Evolutionary conservation across 345 rosid genomes (phyloP), one percentile per base, ranked within the genome.

Genomic region (Eucalyptus camaldulensis): DNA sequence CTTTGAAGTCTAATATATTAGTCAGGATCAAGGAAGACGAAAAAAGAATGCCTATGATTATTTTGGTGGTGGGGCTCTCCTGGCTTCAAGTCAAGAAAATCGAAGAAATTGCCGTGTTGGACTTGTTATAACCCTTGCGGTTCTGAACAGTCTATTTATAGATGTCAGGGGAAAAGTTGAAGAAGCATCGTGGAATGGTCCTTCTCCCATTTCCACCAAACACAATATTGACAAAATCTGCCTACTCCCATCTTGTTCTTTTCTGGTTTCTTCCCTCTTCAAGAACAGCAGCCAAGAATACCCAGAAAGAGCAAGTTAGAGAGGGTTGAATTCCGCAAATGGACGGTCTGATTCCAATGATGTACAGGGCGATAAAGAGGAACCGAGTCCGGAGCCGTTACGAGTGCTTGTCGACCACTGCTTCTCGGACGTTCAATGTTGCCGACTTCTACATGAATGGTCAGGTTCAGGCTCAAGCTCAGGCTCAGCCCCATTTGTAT

Each of bases 321-420:
- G 33, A n/a, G 15, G 47, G 47, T 22, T 21, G 83, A 76, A 1
- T 76, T 76, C 24, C 24, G 47, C 83, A 47, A 9, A 96, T 97
- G 99, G 99, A 97, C 37, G 99, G 99, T 31, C 91, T 98, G 8
- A 90, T 98, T 51, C 99, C 99, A 31, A 81, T 95, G 94, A 92
- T 95, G 43, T 94, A 86, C 92, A 95, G 89, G 87, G 97, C 97
- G 45, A 88, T 97, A 76, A 96, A 91, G 98, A 95, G 92, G 94
- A 95, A 44, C 72, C 92, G 85, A 60, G 92, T 89, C 80, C 98
- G 97, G 49, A 90, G 96, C 83, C 94, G 92, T 17, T 97, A 97
- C 87, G 94, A 96, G 92, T 93, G 96, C 87, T 95, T 97, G 86
- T 95, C 98, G 4, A 89, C 97, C 54, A 92, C 91, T 8, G 29